Evolutionary conservation across 2,329 filamentous ascomycete species (phyloP), one percentile per base, ranked within the genome.

Genomic region (Scytalidium sp.): DNA sequence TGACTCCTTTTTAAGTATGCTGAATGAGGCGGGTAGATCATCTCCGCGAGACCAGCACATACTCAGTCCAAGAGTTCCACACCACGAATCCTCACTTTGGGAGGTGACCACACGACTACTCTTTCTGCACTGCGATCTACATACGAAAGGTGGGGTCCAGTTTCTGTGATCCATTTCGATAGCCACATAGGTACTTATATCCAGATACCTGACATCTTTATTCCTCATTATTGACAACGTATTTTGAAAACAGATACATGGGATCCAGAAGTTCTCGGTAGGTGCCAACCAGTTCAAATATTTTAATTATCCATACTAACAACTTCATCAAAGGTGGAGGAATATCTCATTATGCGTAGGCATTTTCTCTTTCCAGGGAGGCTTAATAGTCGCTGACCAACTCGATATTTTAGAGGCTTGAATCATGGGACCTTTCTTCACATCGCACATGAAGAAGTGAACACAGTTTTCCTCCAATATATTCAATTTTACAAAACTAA

Each of bases 241-340:
- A 9, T 15, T 6, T 36, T n/a, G 32, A 36, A 7, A n/a, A 36
- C 17, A 36, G 80, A 78, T 56, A 78, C 74, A 0, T 76, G 74
- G 74, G 70, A 76, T 60, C 75, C 75, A 2, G 60, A 73, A 29
- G 75, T 80, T 0, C 59, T 82, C 3, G 76, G 75, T 75, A 20
- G 8, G 17, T 32, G 27, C 8, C 36, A 7, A 27, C 7, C 13
- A 72, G 75, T 84, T 36, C 85, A 85, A n/a, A 81, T 90, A 10
- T 95, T 95, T 64, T 90, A 90, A 0, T 15, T 5, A n/a, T n/a
- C 17, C 13, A 36, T 5, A 36, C 32, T 36, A 36, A 36, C 15
- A 15, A 9, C 13, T n/a, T n/a, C n/a, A 7, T 7, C 15, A 36
- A 36, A 36, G 32, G 32, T n/a, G 32, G 32, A 36, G 32, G 32